phyloP scores from a whole-genome alignment of 2,329 filamentous ascomycete species.

The Apiospora aurea region DNA sequence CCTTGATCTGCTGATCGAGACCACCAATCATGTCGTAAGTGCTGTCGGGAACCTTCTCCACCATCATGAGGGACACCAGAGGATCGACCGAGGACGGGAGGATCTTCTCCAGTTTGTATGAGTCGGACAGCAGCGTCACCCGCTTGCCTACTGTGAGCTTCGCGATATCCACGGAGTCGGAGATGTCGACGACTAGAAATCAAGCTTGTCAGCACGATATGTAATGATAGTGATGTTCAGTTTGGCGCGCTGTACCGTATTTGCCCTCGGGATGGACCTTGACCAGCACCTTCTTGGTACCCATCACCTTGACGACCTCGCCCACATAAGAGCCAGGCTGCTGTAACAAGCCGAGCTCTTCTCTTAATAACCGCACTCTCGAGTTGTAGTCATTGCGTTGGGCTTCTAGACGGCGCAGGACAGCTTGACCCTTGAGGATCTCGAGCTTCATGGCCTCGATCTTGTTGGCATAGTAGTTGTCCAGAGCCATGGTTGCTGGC shows the following conservation, averaged over 20 bases:
- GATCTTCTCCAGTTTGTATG: conserved; percentile 99
- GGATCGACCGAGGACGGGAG: conserved; percentile 97
- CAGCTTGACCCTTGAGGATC: conserved; percentile 98
- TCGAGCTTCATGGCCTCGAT: conserved; percentile 99
- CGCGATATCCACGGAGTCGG: conserved; percentile 90
- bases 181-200: conserved; percentile 85
- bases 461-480: conserved; percentile 99
- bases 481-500: conserved; percentile 85
- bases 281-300: conserved; percentile 98
- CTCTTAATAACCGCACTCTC: conserved; percentile 88
- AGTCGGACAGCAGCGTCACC: conserved; percentile 94
- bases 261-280: conserved; percentile 99
- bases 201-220: conserved; percentile 33
- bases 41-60: conserved; percentile 98
- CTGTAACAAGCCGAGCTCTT: conserved; percentile 94
- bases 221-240: background rate
- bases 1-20: conserved; percentile 98
- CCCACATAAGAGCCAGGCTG: conserved; percentile 98
- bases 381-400: conserved; percentile 99
- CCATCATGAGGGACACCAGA: conserved; percentile 99
- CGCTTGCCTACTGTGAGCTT: conserved; percentile 98
- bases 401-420: conserved; percentile 91
- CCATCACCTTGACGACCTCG: conserved; percentile 99
- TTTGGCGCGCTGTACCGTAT: conserved; percentile 74
- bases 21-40: conserved; percentile 99